These are phyloP conservation scores for Scopulariopsis brevicaulis DNA, from an alignment of 2,329 filamentous ascomycete genomes.

Conservation along the genomic window DNA sequence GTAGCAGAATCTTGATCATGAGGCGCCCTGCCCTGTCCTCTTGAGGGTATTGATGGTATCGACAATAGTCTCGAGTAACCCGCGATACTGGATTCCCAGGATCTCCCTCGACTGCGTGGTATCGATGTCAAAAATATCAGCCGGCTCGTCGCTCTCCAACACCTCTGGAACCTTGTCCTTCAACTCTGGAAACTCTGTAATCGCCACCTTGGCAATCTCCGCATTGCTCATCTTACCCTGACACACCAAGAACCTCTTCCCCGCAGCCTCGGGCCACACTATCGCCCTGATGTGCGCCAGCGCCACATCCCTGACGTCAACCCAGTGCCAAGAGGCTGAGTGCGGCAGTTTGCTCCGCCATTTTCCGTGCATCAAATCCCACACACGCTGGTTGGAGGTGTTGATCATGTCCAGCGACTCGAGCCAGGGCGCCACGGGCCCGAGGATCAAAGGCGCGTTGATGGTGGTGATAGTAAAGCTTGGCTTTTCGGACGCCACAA, in stretches of 20 bases:
- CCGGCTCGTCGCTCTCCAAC: too few species aligned
- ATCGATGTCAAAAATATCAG: too few species aligned
- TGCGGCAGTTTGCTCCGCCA: conserved; percentile 32
- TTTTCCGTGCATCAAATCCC: conserved; percentile 35
- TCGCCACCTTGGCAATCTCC: conserved; percentile 21
- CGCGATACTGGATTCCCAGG: too few species aligned
- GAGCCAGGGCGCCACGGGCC: conserved; percentile 39
- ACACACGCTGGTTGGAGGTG: conserved; percentile 42
- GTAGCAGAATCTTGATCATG: too few species aligned
- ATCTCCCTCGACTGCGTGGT: too few species aligned
- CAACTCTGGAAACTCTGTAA: neutral
- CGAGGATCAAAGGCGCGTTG: conserved; percentile 43
- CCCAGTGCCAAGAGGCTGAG: conserved; percentile 30
- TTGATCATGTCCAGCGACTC: conserved; percentile 33
- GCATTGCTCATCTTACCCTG: conserved; percentile 34
- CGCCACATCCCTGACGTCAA: conserved; percentile 46
- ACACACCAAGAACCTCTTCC: conserved; percentile 38
- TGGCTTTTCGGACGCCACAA: conserved; percentile 28
- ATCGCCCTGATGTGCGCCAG: conserved; percentile 39
- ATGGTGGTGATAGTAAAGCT: conserved; percentile 41
- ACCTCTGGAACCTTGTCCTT: too few species aligned
- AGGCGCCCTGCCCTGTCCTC: too few species aligned
- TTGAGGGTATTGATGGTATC: too few species aligned
- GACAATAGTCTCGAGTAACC: too few species aligned
- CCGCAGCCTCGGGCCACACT: conserved; percentile 33